phyloP scores from a whole-genome alignment of 2,329 filamentous ascomycete genomes.

The Biscogniauxia sp. region DNA sequence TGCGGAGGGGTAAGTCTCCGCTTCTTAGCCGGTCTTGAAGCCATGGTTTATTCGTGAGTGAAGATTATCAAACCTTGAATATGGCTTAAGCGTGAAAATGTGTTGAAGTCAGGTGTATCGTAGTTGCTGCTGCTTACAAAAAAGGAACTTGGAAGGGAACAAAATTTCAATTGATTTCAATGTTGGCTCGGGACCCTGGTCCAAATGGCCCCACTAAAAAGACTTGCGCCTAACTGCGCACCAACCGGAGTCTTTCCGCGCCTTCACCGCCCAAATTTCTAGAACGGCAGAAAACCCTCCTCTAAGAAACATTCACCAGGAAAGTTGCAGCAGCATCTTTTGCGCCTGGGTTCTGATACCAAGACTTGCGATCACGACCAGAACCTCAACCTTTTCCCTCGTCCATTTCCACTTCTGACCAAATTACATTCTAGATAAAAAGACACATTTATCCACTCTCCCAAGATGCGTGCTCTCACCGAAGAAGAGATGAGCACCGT shows the following conservation, averaged over 20 bases:
- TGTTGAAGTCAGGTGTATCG: conserved; percentile 12
- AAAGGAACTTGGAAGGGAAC: background rate
- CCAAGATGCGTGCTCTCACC: conserved; percentile 64
- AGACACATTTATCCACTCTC: background rate
- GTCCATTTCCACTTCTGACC: too few relatives aligned
- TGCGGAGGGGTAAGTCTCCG: conserved; percentile 56
- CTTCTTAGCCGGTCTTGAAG: conserved; percentile 51
- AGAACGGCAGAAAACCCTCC: conserved; percentile 19
- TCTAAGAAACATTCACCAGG: background rate
- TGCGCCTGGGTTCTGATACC: background rate
- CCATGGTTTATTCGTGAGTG: conserved; percentile 36
- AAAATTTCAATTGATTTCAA: conserved; percentile 17
- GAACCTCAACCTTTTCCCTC: background rate
- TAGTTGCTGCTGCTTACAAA: background rate
- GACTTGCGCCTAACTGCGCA: background rate
- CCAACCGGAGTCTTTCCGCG: conserved; percentile 25
- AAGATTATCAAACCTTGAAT: conserved; percentile 1
- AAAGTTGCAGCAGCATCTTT: background rate
- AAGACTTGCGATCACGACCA: background rate
- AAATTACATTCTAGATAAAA: too few relatives aligned
- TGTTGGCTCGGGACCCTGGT: conserved; percentile 15
- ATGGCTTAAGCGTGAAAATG: conserved; percentile 6
- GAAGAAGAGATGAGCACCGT: conserved; percentile 56
- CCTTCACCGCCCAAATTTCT: conserved; percentile 28
- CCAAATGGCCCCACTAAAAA: conserved; percentile 10